Evolutionary conservation across 805 yeast genomes (phyloP).

Genomic region (Ascoidea rubescens): DNA sequence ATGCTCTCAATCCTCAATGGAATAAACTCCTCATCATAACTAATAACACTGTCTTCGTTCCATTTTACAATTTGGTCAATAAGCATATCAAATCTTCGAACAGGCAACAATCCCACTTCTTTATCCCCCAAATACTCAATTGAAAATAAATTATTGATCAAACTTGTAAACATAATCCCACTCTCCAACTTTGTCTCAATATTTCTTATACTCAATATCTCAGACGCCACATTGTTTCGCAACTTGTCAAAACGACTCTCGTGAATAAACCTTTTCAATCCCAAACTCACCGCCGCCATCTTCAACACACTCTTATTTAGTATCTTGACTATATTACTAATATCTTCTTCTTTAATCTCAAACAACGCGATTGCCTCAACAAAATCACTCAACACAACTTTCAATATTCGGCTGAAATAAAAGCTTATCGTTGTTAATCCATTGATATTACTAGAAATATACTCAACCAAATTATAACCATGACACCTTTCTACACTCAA

Average conservation of each 20-base stretch:
- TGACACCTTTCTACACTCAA: not conserved
- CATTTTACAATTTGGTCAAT: slow-evolving; percentile 38
- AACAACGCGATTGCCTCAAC: not conserved
- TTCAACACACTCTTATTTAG: not conserved
- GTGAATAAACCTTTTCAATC: not conserved
- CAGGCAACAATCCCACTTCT: not conserved
- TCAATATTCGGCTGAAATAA: not conserved
- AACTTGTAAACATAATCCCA: not conserved
- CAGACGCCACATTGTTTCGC: slow-evolving; percentile 3
- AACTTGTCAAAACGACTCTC: slow-evolving; percentile 2
- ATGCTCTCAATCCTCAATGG: slow-evolving; percentile 28
- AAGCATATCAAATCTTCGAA: slow-evolving; percentile 55
- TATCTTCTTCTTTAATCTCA: not conserved
- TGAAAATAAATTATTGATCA: slow-evolving; percentile 1
- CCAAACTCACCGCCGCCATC: slow-evolving; percentile 1
- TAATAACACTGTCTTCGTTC: slow-evolving; percentile 41
- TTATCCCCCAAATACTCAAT: not conserved
- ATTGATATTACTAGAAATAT: not conserved
- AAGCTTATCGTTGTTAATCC: not conserved
- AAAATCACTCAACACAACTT: not conserved
- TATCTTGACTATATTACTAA: slow-evolving; percentile 1
- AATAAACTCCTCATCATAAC: slow-evolving; percentile 42
- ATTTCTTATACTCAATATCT: slow-evolving; percentile 2
- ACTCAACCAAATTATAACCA: too few species aligned
- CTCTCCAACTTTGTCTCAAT: not conserved